Evolutionary conservation across 306 rosid genomes (phyloP).

Genomic region (Heteromeles arbutifolia): DNA sequence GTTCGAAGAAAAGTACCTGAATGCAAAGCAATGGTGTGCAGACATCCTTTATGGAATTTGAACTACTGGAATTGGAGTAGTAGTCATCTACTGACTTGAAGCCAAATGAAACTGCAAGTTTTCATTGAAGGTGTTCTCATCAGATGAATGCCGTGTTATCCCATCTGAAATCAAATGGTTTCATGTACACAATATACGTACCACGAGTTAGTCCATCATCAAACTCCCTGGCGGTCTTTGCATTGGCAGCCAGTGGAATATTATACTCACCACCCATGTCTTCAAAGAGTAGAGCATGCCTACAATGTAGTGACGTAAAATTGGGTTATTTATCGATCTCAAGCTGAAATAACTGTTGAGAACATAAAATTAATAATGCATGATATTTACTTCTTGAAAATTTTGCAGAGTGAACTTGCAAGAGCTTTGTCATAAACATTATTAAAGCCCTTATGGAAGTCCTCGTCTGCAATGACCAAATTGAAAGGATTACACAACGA

Average conservation of each 20-base stretch:
- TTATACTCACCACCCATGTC: slow-evolving; percentile 68
- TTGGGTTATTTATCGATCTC: slow-evolving; percentile 3
- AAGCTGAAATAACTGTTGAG: slow-evolving; percentile 1
- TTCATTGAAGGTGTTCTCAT: slow-evolving; percentile 11
- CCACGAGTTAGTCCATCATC: slow-evolving; percentile 93
- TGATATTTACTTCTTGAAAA: slow-evolving; percentile 61
- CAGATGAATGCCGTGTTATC: slow-evolving; percentile 10
- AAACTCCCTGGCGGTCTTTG: slow-evolving; percentile 73
- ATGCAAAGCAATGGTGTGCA: slow-evolving; percentile 84
- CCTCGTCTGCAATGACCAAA: slow-evolving; percentile 82
- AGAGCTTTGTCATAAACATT: slow-evolving; percentile 76
- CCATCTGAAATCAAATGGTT: not conserved
- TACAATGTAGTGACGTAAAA: slow-evolving; percentile 23
- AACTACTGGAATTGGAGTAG: slow-evolving; percentile 72
- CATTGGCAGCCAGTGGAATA: slow-evolving; percentile 59
- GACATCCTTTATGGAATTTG: slow-evolving; percentile 73
- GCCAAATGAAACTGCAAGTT: slow-evolving; percentile 85
- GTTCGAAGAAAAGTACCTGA: slow-evolving; percentile 45
- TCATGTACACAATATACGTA: slow-evolving; percentile 24
- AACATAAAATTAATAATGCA: slow-evolving; percentile 5
- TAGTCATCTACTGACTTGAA: slow-evolving; percentile 92
- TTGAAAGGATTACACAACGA: slow-evolving; percentile 95
- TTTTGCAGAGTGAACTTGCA: slow-evolving; percentile 50
- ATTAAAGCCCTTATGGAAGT: slow-evolving; percentile 85
- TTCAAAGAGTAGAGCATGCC: slow-evolving; percentile 79